Conservation (phyloP, 208 protist genomes). For the Crithidia expoeki region DNA sequence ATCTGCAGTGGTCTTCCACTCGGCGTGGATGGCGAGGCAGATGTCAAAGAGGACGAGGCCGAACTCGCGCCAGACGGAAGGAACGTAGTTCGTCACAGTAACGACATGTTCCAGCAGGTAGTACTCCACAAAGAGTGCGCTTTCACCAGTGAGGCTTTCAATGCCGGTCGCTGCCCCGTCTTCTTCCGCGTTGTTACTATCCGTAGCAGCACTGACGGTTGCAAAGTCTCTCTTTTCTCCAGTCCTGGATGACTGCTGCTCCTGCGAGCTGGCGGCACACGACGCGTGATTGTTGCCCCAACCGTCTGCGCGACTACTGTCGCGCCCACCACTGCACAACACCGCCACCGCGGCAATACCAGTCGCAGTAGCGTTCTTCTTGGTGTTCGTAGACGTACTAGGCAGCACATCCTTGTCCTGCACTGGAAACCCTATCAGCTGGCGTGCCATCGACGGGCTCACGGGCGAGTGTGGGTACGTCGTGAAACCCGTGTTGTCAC, state of each 20-base stretch:
- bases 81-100: slow-evolving; percentile 42
- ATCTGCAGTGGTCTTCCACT: slow-evolving; percentile 73
- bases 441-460: slow-evolving; percentile 16
- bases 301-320: slow-evolving; percentile 1
- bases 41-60: slow-evolving; percentile 86
- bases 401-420: not conserved
- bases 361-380: not conserved
- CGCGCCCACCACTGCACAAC: not conserved
- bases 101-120: slow-evolving; percentile 83
- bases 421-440: slow-evolving; percentile 12
- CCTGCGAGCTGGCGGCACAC: not conserved
- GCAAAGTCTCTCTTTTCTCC: not conserved
- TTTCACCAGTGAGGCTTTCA: slow-evolving; percentile 47
- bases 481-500: not conserved
- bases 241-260: not conserved
- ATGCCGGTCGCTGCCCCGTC: not conserved
- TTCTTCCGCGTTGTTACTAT: not conserved
- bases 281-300: not conserved
- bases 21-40: slow-evolving; percentile 81
- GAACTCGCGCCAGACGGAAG: slow-evolving; percentile 87
- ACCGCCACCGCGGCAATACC: not conserved
- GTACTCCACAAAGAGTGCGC: slow-evolving; percentile 77
- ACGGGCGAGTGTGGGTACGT: slow-evolving; percentile 12
- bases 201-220: not conserved
- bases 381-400: not conserved